These are phyloP conservation scores for Aspergillus pseudoviridinutans DNA, from an alignment of 2,329 filamentous ascomycete species.

Conservation along the genomic window DNA sequence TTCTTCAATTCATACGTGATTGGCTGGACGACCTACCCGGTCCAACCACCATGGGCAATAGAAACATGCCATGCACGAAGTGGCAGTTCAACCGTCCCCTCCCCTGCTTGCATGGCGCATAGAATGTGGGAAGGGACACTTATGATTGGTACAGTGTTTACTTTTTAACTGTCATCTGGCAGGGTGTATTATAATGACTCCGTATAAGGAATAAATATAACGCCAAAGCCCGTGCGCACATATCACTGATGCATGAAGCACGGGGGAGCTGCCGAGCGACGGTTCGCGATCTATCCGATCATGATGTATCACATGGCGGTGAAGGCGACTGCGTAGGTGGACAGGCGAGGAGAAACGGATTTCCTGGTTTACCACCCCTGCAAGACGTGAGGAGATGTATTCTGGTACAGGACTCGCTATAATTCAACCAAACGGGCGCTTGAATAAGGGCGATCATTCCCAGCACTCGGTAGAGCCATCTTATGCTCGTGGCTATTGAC, in stretches of 20 bases:
- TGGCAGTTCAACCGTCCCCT: not conserved
- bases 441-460: too few species aligned
- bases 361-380: not conserved
- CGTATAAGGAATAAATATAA: not conserved
- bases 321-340: conserved; percentile 14
- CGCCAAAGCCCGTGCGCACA: not conserved
- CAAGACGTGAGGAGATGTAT: not conserved
- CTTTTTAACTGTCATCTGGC: not conserved
- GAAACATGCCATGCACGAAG: not conserved
- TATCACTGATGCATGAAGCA: conserved; percentile 9
- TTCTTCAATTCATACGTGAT: not conserved
- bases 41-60: not conserved
- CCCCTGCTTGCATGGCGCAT: not conserved
- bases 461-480: not conserved
- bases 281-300: conserved; percentile 7
- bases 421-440: not conserved
- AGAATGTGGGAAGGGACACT: not conserved
- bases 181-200: too few species aligned
- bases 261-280: conserved; percentile 2
- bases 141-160: not conserved
- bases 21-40: not conserved
- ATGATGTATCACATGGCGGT: conserved; percentile 31
- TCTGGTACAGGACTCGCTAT: not conserved
- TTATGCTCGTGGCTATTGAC: too few species aligned
- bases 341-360: not conserved